Evolutionary conservation across 2,329 filamentous ascomycete species (phyloP).

Genomic region (Neophaeococcomyces mojaviensis): DNA sequence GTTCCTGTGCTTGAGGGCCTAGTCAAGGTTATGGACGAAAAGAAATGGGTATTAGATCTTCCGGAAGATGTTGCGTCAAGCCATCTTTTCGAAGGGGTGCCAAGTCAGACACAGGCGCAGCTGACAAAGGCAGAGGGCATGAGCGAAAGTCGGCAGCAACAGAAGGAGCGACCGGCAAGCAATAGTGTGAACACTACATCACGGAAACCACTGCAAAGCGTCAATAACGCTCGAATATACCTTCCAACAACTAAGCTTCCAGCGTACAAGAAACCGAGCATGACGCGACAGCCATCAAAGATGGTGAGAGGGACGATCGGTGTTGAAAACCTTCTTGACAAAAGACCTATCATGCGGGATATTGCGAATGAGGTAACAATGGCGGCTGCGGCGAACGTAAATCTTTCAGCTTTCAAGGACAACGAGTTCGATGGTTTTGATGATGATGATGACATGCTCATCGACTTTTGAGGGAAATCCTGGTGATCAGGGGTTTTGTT

Average conservation of each 20-base stretch:
- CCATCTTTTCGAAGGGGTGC: constrained; percentile 59
- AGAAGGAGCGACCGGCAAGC: neutral
- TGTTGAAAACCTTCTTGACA: constrained; percentile 51
- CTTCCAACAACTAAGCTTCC: constrained; percentile 28
- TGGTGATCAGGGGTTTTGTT: neutral
- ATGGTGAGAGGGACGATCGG: constrained; percentile 50
- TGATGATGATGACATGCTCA: constrained; percentile 7
- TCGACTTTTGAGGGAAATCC: neutral
- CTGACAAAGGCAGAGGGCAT: constrained; percentile 21
- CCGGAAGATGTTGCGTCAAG: constrained; percentile 51
- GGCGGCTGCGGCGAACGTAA: too few relatives aligned
- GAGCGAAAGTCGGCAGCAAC: too few relatives aligned
- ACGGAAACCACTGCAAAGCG: constrained; percentile 20
- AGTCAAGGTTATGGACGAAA: constrained; percentile 66
- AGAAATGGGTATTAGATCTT: constrained; percentile 73
- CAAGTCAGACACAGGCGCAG: constrained; percentile 1
- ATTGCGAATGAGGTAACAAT: constrained; percentile 60
- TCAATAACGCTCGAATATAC: constrained; percentile 17
- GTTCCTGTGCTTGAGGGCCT: constrained; percentile 73
- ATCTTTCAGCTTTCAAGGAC: too few relatives aligned
- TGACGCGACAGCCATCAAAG: constrained; percentile 48
- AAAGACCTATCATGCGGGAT: constrained; percentile 63
- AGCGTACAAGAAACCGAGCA: constrained; percentile 28
- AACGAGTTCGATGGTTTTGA: neutral
- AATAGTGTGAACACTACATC: neutral